Conservation (phyloP, 306 rosid genomes). For the Fagus sylvatica region DNA sequence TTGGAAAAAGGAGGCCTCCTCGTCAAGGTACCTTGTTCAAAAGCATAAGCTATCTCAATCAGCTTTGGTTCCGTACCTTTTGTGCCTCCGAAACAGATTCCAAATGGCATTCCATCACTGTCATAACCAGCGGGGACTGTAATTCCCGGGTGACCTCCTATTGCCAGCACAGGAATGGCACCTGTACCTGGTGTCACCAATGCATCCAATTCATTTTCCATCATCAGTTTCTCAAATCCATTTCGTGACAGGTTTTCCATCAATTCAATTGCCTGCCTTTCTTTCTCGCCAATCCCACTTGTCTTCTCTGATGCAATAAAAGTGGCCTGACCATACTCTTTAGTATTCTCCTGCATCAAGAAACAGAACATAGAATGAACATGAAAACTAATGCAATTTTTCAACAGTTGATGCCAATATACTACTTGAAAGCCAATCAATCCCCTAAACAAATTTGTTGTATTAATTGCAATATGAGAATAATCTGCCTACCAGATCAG, state of each 20-base stretch:
- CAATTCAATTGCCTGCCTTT: conserved; percentile 18
- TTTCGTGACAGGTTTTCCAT: conserved; percentile 28
- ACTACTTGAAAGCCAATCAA: too few relatives aligned
- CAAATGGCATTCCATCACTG: conserved; percentile 34
- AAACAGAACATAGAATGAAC: not conserved
- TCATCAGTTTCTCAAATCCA: conserved; percentile 45
- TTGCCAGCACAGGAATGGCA: conserved; percentile 32
- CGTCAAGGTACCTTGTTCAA: conserved; percentile 40
- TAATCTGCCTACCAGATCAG: conserved; percentile 40
- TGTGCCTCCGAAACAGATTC: conserved; percentile 41
- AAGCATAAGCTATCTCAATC: conserved; percentile 44
- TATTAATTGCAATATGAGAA: not conserved
- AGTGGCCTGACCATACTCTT: conserved; percentile 39
- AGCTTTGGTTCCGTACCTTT: conserved; percentile 43
- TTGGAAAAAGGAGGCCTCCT: conserved; percentile 30
- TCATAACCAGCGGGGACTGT: conserved; percentile 46
- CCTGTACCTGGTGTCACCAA: conserved; percentile 35
- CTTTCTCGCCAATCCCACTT: conserved; percentile 24
- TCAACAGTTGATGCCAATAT: not conserved
- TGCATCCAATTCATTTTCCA: conserved; percentile 32
- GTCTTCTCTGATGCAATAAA: conserved; percentile 30
- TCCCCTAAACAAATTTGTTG: not conserved
- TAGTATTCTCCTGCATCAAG: conserved; percentile 30
- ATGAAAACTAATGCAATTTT: not conserved
- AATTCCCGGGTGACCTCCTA: conserved; percentile 49